Evolutionary conservation across 2,329 filamentous ascomycete species (phyloP).

Genomic region (Diaporthe velutina): DNA sequence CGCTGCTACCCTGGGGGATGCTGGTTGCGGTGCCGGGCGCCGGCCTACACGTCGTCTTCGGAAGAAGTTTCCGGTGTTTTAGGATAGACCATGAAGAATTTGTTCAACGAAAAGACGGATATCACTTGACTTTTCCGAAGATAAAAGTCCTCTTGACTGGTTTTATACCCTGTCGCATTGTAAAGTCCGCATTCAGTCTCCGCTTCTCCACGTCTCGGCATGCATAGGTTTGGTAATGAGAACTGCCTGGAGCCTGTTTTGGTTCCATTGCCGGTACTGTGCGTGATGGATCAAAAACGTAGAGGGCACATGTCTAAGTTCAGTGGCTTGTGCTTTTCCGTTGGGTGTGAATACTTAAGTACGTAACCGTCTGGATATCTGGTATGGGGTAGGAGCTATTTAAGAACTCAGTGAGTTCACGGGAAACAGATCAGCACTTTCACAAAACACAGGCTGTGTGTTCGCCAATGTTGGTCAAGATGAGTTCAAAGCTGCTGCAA

Average conservation of each 20-base stretch:
- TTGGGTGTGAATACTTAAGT: not conserved
- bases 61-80: not conserved
- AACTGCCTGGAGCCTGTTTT: not conserved
- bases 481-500: not conserved
- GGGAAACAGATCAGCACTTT: not conserved
- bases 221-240: not conserved
- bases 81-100: too few relatives aligned
- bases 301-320: not conserved
- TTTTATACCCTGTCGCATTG: not conserved
- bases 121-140: not conserved
- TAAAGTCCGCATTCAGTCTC: not conserved
- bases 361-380: not conserved
- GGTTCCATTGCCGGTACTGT: not conserved
- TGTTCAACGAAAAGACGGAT: not conserved
- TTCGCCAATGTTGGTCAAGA: not conserved
- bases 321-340: not conserved
- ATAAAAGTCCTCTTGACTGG: not conserved
- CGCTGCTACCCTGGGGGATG: not conserved
- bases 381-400: not conserved
- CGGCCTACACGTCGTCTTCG: not conserved
- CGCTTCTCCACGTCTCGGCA: constrained; percentile 5
- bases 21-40: not conserved
- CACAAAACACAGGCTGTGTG: not conserved
- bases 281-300: not conserved
- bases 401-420: not conserved